phyloP scores from a whole-genome alignment of 192 early-diverging fungal species.

The Entomortierella chlamydospora region DNA sequence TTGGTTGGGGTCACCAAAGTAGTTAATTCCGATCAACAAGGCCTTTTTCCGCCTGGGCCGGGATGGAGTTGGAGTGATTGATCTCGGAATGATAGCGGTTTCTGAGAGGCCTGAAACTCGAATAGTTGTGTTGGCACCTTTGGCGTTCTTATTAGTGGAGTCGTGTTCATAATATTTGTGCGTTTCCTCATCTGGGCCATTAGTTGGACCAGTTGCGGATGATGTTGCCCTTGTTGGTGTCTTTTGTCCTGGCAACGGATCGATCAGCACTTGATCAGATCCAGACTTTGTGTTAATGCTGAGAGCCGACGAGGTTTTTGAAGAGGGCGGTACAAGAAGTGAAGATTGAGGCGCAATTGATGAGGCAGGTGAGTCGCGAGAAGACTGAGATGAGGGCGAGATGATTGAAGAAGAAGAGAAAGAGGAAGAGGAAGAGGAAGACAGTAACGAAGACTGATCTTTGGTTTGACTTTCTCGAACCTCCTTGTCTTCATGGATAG shows the following conservation, averaged over 20 bases:
- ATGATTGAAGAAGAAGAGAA: neutral
- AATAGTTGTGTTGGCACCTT: neutral
- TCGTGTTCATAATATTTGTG: slow-evolving; percentile 16
- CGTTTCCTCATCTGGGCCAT: slow-evolving; percentile 9
- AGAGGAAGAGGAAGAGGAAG: slow-evolving; percentile 17
- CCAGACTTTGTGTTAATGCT: neutral
- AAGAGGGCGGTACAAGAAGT: neutral
- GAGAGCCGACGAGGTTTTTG: too few relatives aligned
- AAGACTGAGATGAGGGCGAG: slow-evolving; percentile 7
- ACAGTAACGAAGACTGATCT: slow-evolving; percentile 17
- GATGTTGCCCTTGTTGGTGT: slow-evolving; percentile 29
- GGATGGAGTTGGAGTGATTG: slow-evolving; percentile 2
- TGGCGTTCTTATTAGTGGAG: neutral
- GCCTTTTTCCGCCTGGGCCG: slow-evolving; percentile 57
- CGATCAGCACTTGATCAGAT: slow-evolving; percentile 10
- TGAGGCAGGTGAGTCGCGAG: neutral
- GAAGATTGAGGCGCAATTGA: neutral
- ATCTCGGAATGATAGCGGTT: slow-evolving; percentile 8
- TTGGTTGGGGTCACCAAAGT: slow-evolving; percentile 59
- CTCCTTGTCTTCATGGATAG: slow-evolving; percentile 2
- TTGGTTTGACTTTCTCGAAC: neutral
- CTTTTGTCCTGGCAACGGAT: slow-evolving; percentile 30
- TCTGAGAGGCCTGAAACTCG: neutral
- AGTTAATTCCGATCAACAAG: slow-evolving; percentile 73
- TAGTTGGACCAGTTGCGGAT: slow-evolving; percentile 1